Percentiles rank a stretch among this genome's conserved stretches.
phyloP scores from a whole-genome alignment of 106 monocot genomes.

The Dendrobium chrysotoxum region DNA sequence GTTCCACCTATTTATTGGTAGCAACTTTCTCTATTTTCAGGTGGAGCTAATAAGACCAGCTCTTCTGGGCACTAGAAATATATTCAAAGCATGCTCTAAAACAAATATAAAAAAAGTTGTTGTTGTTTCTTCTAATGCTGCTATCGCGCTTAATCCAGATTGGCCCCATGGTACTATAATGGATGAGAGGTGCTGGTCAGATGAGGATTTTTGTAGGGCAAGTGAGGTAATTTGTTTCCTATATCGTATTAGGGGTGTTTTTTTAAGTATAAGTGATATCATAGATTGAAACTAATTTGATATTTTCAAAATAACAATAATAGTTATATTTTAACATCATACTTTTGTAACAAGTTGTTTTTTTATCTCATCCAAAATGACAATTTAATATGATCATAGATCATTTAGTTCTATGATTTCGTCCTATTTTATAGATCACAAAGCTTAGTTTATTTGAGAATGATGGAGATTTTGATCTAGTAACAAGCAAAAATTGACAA shows the following conservation, averaged over 20 bases:
- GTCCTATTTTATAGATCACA: too few species aligned
- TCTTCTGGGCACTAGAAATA: not conserved
- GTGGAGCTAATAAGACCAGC: not conserved
- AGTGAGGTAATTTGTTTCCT: not conserved
- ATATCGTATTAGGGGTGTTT: not conserved
- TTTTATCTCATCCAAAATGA: too few species aligned
- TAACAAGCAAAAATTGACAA: too few species aligned
- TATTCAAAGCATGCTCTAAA: not conserved
- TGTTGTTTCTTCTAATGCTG: not conserved
- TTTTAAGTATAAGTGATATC: too few species aligned
- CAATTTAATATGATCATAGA: too few species aligned
- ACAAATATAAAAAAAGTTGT: not conserved
- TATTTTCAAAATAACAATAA: too few species aligned
- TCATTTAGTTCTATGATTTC: too few species aligned
- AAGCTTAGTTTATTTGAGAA: too few species aligned
- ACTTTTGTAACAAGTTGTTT: too few species aligned
- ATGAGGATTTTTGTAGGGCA: not conserved
- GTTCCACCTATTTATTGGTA: not conserved
- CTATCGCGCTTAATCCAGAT: not conserved
- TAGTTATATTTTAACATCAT: too few species aligned
- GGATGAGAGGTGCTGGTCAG: not conserved
- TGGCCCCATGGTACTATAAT: not conserved
- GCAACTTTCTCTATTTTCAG: not conserved
- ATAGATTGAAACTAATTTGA: too few species aligned
- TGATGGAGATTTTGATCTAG: too few species aligned